Conservation (phyloP, 805 yeast species). For the Candida berthetii region DNA sequence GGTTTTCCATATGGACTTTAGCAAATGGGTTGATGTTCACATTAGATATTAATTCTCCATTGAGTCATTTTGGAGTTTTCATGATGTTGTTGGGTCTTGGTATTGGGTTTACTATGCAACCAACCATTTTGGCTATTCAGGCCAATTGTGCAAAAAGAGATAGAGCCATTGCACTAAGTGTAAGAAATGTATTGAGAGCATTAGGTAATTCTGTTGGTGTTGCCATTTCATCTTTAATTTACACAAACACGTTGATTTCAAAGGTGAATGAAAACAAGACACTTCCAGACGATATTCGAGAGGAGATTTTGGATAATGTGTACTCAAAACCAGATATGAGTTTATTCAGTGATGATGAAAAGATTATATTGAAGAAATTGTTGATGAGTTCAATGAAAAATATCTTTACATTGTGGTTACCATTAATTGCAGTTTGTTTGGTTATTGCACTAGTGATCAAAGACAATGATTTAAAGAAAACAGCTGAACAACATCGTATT, state of each 20-base stretch:
- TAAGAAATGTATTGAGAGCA: constrained; percentile 50
- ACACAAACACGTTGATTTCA: not conserved
- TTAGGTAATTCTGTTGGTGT: constrained; percentile 61
- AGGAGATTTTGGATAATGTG: constrained; percentile 1
- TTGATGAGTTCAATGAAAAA: constrained; percentile 4
- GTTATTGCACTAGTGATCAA: not conserved
- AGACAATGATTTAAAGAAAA: not conserved
- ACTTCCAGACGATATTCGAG: not conserved
- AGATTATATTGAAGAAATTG: not conserved
- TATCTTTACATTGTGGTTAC: constrained; percentile 2
- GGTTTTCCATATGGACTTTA: constrained; percentile 14
- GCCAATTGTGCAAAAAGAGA: constrained; percentile 46
- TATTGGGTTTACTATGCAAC: constrained; percentile 6
- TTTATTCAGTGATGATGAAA: not conserved
- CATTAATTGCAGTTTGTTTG: constrained; percentile 2
- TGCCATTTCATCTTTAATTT: constrained; percentile 28
- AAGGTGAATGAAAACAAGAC: not conserved
- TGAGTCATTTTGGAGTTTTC: constrained; percentile 26
- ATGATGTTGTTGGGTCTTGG: constrained; percentile 34
- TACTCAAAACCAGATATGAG: constrained; percentile 2
- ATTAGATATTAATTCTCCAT: constrained; percentile 24
- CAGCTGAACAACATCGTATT: not conserved
- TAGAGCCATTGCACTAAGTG: constrained; percentile 51
- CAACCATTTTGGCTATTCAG: constrained; percentile 37
- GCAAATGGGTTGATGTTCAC: constrained; percentile 30